Evolutionary conservation across 2,329 filamentous ascomycete genomes (phyloP), one percentile per base, ranked within the genome.

Genomic region (Exophiala oligosperma): DNA sequence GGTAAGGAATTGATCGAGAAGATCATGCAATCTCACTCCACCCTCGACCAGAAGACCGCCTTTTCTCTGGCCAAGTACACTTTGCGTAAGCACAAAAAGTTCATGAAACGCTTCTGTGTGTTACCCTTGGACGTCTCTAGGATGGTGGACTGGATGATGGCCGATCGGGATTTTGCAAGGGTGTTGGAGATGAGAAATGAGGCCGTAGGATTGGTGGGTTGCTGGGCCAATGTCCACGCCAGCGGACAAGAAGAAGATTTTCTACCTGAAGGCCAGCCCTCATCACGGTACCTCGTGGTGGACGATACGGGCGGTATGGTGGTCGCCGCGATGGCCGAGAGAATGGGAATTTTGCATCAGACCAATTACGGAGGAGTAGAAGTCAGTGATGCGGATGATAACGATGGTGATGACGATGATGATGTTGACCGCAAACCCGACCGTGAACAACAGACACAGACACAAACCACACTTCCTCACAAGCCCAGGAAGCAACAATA

Each of bases 61-160:
- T 99, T 95, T 70, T 95, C 92, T 2, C 79, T 97, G 57, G 92
- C 93, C 44, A 99, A 99, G 74, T 99, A 99, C 75, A 96, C 94
- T 69, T 79, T 97, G 17, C 81, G 96, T 47, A 99, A 99, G 77
- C 89, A 90, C 64, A 92, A 88, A 71, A 99, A 99, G 75, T 97
- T 96, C 72, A 83, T 97, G 63, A 87, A 89, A 68, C 82, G 92
- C 11, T 97, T 99, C 69, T 91, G 89, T 0, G 84, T 94, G 1
- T 73, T 96, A 52, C 93, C 93, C 0, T 76, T 97, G 66, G 92
- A 97, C 69, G 85, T 95, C 12, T 81, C 86, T 0, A 81, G 85
- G 63, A 78, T 97, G 61, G 85, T 86, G 21, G 84, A 91, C 65
- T 95, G 89, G 79, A 80, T 93, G 68, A 76, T 96, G 50, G 81